Base-by-base conservation (phyloP, 768 basidiomycete species). In the Termitomyces bulborhizus region DNA sequence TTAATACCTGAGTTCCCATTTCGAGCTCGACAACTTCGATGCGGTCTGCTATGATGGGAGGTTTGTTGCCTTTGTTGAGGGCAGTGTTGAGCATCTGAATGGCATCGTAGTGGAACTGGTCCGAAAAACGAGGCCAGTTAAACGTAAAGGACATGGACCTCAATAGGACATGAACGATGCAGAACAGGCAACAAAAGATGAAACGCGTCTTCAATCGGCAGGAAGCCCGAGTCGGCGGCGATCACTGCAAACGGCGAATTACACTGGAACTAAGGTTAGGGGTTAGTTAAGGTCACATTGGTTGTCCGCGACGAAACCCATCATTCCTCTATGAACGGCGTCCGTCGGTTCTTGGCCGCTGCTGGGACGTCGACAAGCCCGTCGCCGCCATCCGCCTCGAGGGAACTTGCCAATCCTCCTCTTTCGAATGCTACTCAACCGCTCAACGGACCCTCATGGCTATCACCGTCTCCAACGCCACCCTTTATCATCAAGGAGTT, bases 1-100 rank as follows among this genome's bases (percentile, higher is more conserved):
- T 32, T 32, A 53, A n/a, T 57, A 93, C 95, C 77, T 96, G 88
- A 2, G 90, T 93, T 37, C 97, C 97, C 97, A 99, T 98, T 72
- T 98, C 89, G n/a, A 99, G 75, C 68, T 98, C 97, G 51, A 97
- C 90, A 31, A 99, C 97, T 69, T 98, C 93, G 60, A 99, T 98
- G 70, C 82, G 87, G 73, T 96, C 97, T 51, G 93, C 95, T 62
- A 98, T 98, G 65, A 99, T 89, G 29, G 94, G 93, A 1, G 96
- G 97, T 68, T 97, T 98, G 74, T 86, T 89, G 60, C 97, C 97
- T 77, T 97, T 93, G 79, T 93, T 93, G 71, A 95, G 89, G 42
- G 92, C 91, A n/a, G 85, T 87, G 60, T 94, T 93, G 74, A 98
- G 88, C 90, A 97, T 94, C 62, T 91, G 86, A 60, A 93, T 92